These are phyloP conservation scores for Gossypium australe DNA, from an alignment of 345 rosid genomes.

Conservation along the genomic window DNA sequence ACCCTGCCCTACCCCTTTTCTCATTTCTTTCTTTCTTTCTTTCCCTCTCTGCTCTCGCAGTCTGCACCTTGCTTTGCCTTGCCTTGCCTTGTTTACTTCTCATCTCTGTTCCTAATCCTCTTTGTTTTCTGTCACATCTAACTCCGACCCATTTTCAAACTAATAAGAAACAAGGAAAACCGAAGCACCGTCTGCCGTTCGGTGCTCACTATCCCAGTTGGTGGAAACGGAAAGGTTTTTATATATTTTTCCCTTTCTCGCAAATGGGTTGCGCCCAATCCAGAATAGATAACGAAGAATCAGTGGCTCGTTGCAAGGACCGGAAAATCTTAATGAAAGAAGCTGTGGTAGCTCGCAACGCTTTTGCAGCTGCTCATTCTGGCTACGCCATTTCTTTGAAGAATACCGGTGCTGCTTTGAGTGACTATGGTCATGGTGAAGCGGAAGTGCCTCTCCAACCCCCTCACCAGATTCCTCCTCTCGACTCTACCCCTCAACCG, in stretches of 20 bases:
- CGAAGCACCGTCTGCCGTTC: background rate
- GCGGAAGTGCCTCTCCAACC: slow-evolving; percentile 28
- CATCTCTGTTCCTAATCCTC: background rate
- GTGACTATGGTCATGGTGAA: slow-evolving; percentile 90
- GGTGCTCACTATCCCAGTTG: background rate
- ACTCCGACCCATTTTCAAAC: background rate
- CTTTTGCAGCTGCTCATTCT: slow-evolving; percentile 77
- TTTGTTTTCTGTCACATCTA: background rate
- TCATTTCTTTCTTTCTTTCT: slow-evolving; percentile 4
- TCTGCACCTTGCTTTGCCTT: background rate
- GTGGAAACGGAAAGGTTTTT: background rate
- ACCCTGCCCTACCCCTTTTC: slow-evolving; percentile 8
- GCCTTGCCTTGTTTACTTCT: background rate
- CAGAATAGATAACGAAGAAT: slow-evolving; percentile 75
- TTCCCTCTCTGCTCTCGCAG: background rate
- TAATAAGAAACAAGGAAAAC: background rate
- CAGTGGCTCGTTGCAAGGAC: slow-evolving; percentile 80
- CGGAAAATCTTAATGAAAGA: slow-evolving; percentile 75
- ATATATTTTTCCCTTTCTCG: background rate
- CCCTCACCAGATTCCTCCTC: slow-evolving; percentile 27
- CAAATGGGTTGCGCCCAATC: slow-evolving; percentile 93
- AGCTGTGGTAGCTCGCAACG: slow-evolving; percentile 72
- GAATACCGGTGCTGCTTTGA: slow-evolving; percentile 82
- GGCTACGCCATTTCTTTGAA: slow-evolving; percentile 69
- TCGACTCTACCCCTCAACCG: slow-evolving; percentile 36